Conservation (phyloP, 2,329 filamentous ascomycete species). For the Dothistroma pini region DNA sequence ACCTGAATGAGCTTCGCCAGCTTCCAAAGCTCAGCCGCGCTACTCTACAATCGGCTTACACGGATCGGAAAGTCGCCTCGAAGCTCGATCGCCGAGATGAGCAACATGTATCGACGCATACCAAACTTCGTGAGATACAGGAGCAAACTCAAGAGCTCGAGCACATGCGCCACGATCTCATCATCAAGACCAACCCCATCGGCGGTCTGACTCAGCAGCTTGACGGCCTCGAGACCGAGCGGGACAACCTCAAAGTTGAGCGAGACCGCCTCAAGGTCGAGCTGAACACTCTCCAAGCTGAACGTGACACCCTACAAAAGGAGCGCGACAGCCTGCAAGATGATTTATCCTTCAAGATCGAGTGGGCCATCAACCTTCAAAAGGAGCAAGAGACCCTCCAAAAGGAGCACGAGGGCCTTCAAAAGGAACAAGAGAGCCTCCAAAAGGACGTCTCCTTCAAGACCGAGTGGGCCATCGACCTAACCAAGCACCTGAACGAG, state of each 20-base stretch:
- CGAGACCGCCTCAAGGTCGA: background rate
- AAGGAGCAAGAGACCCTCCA: background rate
- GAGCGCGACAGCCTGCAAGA: background rate
- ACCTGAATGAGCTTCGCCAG: slow-evolving; percentile 11
- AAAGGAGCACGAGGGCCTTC: background rate
- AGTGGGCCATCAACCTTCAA: background rate
- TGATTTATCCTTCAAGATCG: background rate
- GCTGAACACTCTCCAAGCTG: background rate
- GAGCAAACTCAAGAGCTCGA: slow-evolving; percentile 10
- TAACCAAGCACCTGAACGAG: background rate
- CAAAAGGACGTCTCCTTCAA: background rate
- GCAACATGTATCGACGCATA: background rate
- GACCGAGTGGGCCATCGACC: background rate
- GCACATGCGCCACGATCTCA: slow-evolving; percentile 8
- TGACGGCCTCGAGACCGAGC: background rate
- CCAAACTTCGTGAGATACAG: slow-evolving; percentile 6
- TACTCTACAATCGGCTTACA: slow-evolving; percentile 5
- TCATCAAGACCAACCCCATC: background rate
- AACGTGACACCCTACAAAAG: background rate
- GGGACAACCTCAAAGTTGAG: background rate
- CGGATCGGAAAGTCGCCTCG: slow-evolving; percentile 5
- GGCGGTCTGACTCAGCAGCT: background rate
- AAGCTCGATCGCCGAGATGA: slow-evolving; percentile 7
- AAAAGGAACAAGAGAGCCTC: background rate
- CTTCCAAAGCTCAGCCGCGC: slow-evolving; percentile 10